These are phyloP conservation scores for Cavenderia fasciculata DNA, from an alignment of 78 protist species.

Conservation along the genomic window DNA sequence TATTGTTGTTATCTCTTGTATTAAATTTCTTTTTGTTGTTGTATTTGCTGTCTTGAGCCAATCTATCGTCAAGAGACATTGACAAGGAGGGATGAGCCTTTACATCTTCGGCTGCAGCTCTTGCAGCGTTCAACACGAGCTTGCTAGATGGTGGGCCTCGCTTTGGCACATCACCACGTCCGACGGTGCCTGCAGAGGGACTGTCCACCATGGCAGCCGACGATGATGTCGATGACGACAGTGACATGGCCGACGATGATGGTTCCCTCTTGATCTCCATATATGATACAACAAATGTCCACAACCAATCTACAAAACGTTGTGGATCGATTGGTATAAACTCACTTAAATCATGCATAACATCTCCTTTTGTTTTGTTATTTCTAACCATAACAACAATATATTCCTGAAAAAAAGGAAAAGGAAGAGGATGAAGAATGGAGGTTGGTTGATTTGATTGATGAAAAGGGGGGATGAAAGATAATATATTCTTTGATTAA, in stretches of 20 bases:
- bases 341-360: slow-evolving; percentile 31
- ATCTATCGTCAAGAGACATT: not conserved
- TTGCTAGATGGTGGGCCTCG: slow-evolving; percentile 36
- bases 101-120: slow-evolving; percentile 59
- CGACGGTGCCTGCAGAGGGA: not conserved
- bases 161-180: not conserved
- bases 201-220: not conserved
- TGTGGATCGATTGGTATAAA: slow-evolving; percentile 23
- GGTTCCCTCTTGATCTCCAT: not conserved
- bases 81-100: too few relatives aligned
- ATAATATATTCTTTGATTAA: too few relatives aligned
- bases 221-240: not conserved
- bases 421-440: not conserved
- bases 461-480: not conserved
- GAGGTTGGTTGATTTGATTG: too few relatives aligned
- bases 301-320: slow-evolving; percentile 47
- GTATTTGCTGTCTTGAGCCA: not conserved
- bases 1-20: not conserved
- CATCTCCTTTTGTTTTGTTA: slow-evolving; percentile 48
- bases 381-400: slow-evolving; percentile 71
- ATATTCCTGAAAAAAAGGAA: slow-evolving; percentile 15
- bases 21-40: not conserved
- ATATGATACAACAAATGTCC: slow-evolving; percentile 34
- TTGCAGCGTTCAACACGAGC: slow-evolving; percentile 37
- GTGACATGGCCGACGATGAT: not conserved